Percentiles rank a stretch among this genome's conserved stretches.
Conservation (phyloP, 2,329 filamentous ascomycete genomes). For the Colletotrichum lini region DNA sequence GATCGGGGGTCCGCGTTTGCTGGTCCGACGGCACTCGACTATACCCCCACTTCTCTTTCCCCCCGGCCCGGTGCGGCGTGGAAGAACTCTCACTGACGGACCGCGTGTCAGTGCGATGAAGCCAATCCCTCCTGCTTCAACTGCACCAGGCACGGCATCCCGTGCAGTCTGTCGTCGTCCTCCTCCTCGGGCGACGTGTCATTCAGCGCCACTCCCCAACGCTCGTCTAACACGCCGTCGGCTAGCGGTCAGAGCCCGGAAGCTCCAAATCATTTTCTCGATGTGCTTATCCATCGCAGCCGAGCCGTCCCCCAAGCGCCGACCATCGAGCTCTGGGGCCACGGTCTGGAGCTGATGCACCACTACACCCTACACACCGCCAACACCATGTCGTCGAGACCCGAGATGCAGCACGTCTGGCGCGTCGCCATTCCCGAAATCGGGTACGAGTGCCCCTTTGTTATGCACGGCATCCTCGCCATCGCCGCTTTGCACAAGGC, state of each 20-base stretch:
- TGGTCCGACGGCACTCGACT: not conserved
- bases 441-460: slow-evolving; percentile 48
- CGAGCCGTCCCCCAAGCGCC: not conserved
- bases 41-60: too few relatives aligned
- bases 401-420: slow-evolving; percentile 49
- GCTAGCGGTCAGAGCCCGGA: not conserved
- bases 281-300: not conserved
- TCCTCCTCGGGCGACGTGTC: not conserved
- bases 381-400: slow-evolving; percentile 44
- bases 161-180: slow-evolving; percentile 47
- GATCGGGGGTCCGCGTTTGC: not conserved
- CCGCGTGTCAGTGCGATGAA: slow-evolving; percentile 46
- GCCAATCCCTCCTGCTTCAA: slow-evolving; percentile 49
- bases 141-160: slow-evolving; percentile 48
- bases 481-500: slow-evolving; percentile 51
- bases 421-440: slow-evolving; percentile 46
- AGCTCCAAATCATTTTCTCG: slow-evolving; percentile 4
- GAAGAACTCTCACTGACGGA: not conserved
- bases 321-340: slow-evolving; percentile 31
- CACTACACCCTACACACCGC: slow-evolving; percentile 49
- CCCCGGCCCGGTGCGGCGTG: not conserved
- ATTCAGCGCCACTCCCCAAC: not conserved
- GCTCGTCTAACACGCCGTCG: slow-evolving; percentile 3
- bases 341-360: slow-evolving; percentile 50
- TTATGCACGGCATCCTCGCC: slow-evolving; percentile 50